Base-by-base conservation (phyloP, 148 eudicot genomes). In the Polygonum maritimum region DNA sequence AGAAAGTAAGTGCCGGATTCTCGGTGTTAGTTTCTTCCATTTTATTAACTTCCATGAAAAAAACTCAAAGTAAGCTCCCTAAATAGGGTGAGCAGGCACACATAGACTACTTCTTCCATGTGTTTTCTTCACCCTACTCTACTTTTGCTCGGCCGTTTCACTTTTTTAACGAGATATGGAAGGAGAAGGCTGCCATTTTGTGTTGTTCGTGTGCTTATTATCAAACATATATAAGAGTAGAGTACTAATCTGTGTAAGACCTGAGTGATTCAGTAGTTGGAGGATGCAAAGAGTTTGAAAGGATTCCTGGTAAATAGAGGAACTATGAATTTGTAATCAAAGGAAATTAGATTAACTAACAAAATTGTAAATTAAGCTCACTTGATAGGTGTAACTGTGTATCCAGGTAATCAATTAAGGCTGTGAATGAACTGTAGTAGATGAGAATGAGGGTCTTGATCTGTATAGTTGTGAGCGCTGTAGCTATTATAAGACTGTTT, bases 1-100 rank as follows among this genome's bases (percentile, higher is more conserved):
- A 84, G 51, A 87, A 88, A 85, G 99, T 95, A 76, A 72, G 85
- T 62, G 52, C 67, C 9, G 0, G 11, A 31, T 35, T 67, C 39
- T 65, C 45, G 36, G 44, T 67, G 3, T 41, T 36, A 11, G 36
- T 67, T 67, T 14, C 71, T 14, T 67, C 44, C 36, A 67, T 67
- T 41, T 36, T 67, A 67, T 15, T 13, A 35, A 33, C 41, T 65
- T 2, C 19, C 36, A 36, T 67, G 38, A 35, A 22, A 15, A 4
- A 5, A 51, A 51, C 7, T 51, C 57, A 9, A 13, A 51, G 57
- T 9, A 15, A n/a, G 57, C 3, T 51, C 57, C 57, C 21, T 19
- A 51, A 51, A 51, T 51, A 62, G 16, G 69, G 13, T 33, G 16
- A 26, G 31, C 69, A 31, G 14, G 35, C 7, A 3, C 31, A 26